Conservation (phyloP, 176 grass and related monocot genomes). For the Aegilops sharonensis region DNA sequence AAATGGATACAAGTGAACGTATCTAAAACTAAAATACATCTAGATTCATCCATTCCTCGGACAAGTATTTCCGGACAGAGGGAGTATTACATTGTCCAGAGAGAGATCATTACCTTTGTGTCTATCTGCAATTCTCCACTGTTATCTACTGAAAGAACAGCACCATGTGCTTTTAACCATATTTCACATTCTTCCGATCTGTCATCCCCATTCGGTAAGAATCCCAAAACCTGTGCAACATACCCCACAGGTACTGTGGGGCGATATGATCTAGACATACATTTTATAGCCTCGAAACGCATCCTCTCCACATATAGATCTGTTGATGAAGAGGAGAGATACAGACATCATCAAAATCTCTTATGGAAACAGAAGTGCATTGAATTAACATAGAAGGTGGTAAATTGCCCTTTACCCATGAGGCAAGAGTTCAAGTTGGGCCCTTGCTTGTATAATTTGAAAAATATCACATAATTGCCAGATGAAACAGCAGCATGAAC, state of each 20-base stretch:
- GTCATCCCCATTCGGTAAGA: slow-evolving; percentile 40
- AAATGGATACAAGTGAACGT: no score
- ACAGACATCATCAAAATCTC: slow-evolving; percentile 23
- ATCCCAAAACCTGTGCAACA: slow-evolving; percentile 73
- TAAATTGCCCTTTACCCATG: slow-evolving; percentile 69
- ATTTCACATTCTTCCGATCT: slow-evolving; percentile 67
- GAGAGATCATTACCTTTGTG: slow-evolving; percentile 62
- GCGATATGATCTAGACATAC: slow-evolving; percentile 85
- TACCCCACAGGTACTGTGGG: slow-evolving; percentile 65
- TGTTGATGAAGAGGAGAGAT: slow-evolving; percentile 32
- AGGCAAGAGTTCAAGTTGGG: slow-evolving; percentile 88
- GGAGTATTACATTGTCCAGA: neutral
- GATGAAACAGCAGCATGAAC: slow-evolving; percentile 88
- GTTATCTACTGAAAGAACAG: slow-evolving; percentile 53
- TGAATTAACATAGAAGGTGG: slow-evolving; percentile 14
- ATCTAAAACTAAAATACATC: no score
- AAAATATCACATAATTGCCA: slow-evolving; percentile 90
- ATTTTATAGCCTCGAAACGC: slow-evolving; percentile 88
- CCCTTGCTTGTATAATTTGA: slow-evolving; percentile 80
- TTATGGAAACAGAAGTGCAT: slow-evolving; percentile 12
- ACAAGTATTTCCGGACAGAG: no score
- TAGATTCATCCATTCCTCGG: no score
- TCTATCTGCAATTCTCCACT: slow-evolving; percentile 77
- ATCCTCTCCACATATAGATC: slow-evolving; percentile 86
- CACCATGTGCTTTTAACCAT: slow-evolving; percentile 94